These are phyloP conservation scores for Mortierella polycephala DNA, from an alignment of 371 early-diverging fungal species.

Conservation along the genomic window DNA sequence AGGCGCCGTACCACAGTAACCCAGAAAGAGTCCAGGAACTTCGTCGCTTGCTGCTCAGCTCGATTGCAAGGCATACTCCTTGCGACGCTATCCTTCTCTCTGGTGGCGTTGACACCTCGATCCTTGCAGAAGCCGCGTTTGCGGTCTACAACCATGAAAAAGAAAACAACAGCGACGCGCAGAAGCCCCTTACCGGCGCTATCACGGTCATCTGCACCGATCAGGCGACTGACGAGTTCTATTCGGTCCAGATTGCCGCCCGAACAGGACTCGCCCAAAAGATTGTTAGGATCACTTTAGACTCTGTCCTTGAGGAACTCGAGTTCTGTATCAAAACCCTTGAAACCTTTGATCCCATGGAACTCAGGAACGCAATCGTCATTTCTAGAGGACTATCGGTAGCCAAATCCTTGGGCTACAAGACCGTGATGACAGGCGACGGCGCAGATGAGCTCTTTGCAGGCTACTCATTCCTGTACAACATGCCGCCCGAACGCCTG, in stretches of 20 bases:
- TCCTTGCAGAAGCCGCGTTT: constrained; percentile 58
- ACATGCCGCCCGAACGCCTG: constrained; percentile 56
- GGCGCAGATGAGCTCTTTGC: constrained; percentile 74
- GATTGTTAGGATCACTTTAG: constrained; percentile 52
- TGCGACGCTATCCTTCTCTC: constrained; percentile 64
- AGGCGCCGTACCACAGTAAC: constrained; percentile 24
- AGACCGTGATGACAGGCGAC: constrained; percentile 69
- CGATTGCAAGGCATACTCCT: constrained; percentile 44
- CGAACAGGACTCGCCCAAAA: constrained; percentile 54
- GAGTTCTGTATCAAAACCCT: constrained; percentile 58
- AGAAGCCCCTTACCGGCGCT: constrained; percentile 24
- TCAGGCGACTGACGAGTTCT: constrained; percentile 59
- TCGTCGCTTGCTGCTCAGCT: constrained; percentile 45
- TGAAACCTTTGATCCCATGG: constrained; percentile 70
- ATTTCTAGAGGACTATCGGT: constrained; percentile 58
- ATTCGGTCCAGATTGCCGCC: constrained; percentile 57
- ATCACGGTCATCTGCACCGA: constrained; percentile 53
- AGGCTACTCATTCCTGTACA: constrained; percentile 66
- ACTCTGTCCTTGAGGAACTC: constrained; percentile 49
- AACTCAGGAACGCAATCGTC: constrained; percentile 65
- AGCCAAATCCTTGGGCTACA: constrained; percentile 58
- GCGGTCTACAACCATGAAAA: constrained; percentile 30
- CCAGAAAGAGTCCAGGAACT: constrained; percentile 41
- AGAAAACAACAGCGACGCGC: constrained; percentile 1
- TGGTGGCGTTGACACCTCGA: constrained; percentile 71